phyloP scores from a whole-genome alignment of 106 monocot species.

The Triglochin maritima region DNA sequence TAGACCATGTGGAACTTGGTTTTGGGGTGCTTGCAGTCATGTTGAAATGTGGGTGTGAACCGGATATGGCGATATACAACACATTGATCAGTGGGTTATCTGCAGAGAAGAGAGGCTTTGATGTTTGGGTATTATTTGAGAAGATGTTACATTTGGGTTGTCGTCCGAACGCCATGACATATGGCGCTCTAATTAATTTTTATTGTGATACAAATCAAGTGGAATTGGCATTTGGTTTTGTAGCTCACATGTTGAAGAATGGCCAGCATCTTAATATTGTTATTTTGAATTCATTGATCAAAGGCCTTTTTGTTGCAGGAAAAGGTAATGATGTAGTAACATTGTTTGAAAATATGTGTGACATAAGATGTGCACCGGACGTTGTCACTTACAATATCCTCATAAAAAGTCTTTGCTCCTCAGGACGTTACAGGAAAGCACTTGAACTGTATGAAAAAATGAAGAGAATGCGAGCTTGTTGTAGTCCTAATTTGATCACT shows the following conservation, averaged over 20 bases:
- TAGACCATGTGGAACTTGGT: constrained; percentile 4
- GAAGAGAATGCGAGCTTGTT: not conserved
- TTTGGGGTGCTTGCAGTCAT: constrained; percentile 4
- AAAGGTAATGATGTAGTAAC: constrained; percentile 8
- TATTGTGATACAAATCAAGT: not conserved
- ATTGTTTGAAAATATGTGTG: constrained; percentile 16
- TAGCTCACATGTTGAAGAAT: not conserved
- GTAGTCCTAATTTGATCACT: constrained; percentile 22
- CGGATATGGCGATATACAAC: constrained; percentile 18
- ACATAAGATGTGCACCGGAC: constrained; percentile 3
- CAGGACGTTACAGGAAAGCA: constrained; percentile 5
- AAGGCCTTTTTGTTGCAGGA: constrained; percentile 14
- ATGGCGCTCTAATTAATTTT: constrained; percentile 3
- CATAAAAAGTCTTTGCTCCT: constrained; percentile 17
- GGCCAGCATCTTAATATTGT: not conserved
- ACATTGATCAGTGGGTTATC: constrained; percentile 26
- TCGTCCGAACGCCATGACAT: not conserved
- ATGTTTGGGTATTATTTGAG: not conserved
- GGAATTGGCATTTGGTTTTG: not conserved
- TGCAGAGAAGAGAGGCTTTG: not conserved
- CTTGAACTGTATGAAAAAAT: constrained; percentile 18
- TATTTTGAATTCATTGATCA: constrained; percentile 11
- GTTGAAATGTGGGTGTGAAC: constrained; percentile 5
- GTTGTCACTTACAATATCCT: constrained; percentile 15
- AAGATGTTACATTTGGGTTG: not conserved